Conservation (phyloP, 2,329 filamentous ascomycete species). For the Epichloe elymi region DNA sequence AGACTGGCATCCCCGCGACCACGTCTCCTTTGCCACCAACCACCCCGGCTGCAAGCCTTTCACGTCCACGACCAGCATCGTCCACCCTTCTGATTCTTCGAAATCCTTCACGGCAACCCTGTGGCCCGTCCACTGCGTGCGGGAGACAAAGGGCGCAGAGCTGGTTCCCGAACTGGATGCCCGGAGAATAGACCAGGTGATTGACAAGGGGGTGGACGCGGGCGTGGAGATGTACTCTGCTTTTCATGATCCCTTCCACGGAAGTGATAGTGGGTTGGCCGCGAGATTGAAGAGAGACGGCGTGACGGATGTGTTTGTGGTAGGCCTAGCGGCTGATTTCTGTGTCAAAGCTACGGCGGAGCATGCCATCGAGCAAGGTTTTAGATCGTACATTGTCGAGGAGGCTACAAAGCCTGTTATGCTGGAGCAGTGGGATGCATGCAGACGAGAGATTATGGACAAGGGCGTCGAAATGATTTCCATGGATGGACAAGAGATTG, state of each 20-base stretch:
- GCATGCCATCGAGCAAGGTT: slow-evolving; percentile 65
- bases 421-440: slow-evolving; percentile 41
- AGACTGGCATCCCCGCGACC: slow-evolving; percentile 74
- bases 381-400: slow-evolving; percentile 60
- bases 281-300: slow-evolving; percentile 38
- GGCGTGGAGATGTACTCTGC: slow-evolving; percentile 88
- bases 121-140: slow-evolving; percentile 87
- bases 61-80: slow-evolving; percentile 47
- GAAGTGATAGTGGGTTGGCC: slow-evolving; percentile 51
- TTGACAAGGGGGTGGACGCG: slow-evolving; percentile 66
- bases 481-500: slow-evolving; percentile 11
- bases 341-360: slow-evolving; percentile 75
- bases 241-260: slow-evolving; percentile 68
- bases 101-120: slow-evolving; percentile 56
- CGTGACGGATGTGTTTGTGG: slow-evolving; percentile 72
- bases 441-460: slow-evolving; percentile 37
- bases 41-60: slow-evolving; percentile 59
- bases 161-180: slow-evolving; percentile 59
- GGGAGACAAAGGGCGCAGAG: slow-evolving; percentile 56
- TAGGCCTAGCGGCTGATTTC: slow-evolving; percentile 78
- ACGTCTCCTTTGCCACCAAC: slow-evolving; percentile 81
- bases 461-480: slow-evolving; percentile 51
- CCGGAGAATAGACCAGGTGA: slow-evolving; percentile 44
- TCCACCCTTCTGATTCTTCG: slow-evolving; percentile 49
- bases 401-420: slow-evolving; percentile 69